Percentiles rank a stretch among this genome's conserved stretches.
Conservation (phyloP, 1,139 yeast genomes). For the Debaryomyces nepalensis region DNA sequence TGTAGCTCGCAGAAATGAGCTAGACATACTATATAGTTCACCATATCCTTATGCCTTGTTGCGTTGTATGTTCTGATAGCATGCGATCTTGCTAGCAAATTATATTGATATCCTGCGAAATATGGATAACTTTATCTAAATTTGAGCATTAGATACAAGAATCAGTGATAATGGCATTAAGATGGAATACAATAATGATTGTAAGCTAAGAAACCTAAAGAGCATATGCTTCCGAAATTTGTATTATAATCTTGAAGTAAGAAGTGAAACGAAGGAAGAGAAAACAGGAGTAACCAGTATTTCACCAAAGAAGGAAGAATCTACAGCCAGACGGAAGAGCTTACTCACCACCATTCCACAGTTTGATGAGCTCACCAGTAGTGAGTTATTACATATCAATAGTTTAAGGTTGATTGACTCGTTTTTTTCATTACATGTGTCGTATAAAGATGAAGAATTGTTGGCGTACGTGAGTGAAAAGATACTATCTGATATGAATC, state of each 20-base stretch:
- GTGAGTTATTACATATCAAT: slow-evolving; percentile 19
- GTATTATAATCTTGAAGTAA: slow-evolving; percentile 11
- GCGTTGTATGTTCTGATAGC: background rate
- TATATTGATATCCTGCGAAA: background rate
- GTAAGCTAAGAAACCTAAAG: slow-evolving; percentile 18
- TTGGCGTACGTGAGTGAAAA: slow-evolving; percentile 45
- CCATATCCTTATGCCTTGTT: slow-evolving; percentile 19
- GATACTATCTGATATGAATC: slow-evolving; percentile 28
- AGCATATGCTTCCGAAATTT: slow-evolving; percentile 25
- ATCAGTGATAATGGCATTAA: slow-evolving; percentile 9
- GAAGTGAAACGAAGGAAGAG: background rate
- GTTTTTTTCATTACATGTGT: slow-evolving; percentile 34
- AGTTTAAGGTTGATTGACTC: slow-evolving; percentile 28
- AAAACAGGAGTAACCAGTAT: background rate
- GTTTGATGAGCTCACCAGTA: slow-evolving; percentile 18
- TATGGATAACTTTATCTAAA: slow-evolving; percentile 7
- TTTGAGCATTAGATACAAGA: background rate
- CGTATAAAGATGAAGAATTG: slow-evolving; percentile 15
- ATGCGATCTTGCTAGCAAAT: background rate
- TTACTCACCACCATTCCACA: slow-evolving; percentile 17
- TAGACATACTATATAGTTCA: slow-evolving; percentile 53
- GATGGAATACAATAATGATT: slow-evolving; percentile 16
- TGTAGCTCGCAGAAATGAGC: slow-evolving; percentile 88
- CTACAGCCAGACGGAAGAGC: slow-evolving; percentile 16
- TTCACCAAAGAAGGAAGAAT: slow-evolving; percentile 1